Percentiles rank a stretch among this genome's conserved stretches.
Conservation (phyloP, 2,329 filamentous ascomycete genomes). For the Lasiodiplodia sp. region DNA sequence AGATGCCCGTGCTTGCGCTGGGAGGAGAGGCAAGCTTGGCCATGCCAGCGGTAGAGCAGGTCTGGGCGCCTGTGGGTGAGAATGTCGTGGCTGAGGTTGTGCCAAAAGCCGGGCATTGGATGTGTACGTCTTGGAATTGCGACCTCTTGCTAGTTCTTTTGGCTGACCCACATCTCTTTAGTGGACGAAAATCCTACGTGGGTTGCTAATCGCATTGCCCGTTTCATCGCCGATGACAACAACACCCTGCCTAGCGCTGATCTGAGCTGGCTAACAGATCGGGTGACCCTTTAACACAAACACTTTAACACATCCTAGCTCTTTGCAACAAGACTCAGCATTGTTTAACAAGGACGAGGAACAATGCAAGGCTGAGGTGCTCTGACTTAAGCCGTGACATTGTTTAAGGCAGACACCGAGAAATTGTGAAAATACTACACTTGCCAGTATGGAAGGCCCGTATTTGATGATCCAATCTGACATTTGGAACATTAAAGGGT, state of each 20-base stretch:
- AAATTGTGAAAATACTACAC: background rate
- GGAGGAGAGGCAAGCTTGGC: conserved; percentile 47
- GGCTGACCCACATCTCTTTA: conserved; percentile 3
- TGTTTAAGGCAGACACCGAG: background rate
- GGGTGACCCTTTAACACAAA: conserved; percentile 29
- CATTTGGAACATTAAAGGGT: background rate
- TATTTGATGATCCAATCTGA: background rate
- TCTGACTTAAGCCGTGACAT: no score
- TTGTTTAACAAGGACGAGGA: background rate
- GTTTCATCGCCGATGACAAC: conserved; percentile 34
- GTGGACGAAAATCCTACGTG: conserved; percentile 38
- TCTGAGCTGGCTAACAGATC: conserved; percentile 33
- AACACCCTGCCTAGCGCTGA: conserved; percentile 32
- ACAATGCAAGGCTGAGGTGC: no score
- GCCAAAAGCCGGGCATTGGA: conserved; percentile 51
- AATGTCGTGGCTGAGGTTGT: conserved; percentile 42
- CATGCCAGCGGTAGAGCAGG: conserved; percentile 32
- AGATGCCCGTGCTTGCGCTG: conserved; percentile 42
- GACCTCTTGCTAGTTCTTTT: background rate
- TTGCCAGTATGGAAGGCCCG: background rate
- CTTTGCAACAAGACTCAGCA: background rate
- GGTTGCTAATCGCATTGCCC: conserved; percentile 32
- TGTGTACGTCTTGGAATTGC: conserved; percentile 35
- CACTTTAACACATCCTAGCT: conserved; percentile 1
- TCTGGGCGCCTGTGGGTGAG: conserved; percentile 36